Base-by-base conservation (phyloP, 192 early-diverging fungal genomes). In the Pilobolus umbonatus region DNA sequence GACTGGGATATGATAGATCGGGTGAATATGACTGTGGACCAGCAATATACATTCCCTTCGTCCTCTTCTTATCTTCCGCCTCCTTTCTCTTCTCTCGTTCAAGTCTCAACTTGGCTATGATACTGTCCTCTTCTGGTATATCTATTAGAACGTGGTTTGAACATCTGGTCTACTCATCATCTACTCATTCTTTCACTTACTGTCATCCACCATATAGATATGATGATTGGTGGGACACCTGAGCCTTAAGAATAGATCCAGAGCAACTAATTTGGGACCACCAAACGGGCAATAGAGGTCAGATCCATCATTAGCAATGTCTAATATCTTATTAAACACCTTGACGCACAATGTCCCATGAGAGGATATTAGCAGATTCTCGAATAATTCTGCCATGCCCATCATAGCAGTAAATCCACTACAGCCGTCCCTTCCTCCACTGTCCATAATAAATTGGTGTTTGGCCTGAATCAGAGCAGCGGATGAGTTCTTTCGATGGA, bases 191-290 rank as follows among this genome's bases (percentile, higher is more conserved):
- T 15, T 42, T 25, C 19, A 26, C 60, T 45, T 62, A 65, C 64
- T 56, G 42, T 65, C 34, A 15, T 65, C 45, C 9, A 59, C 52
- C 40, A 76, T 64, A 47, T 72, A 82, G 14, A 82, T 68, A 12
- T 77, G 59, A 52, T 83, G 78, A 31, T 83, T 78, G 45, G 73
- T 56, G 61, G 74, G 64, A 55, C 75, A 75, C 21, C 78, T 71
- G 17, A 83, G 71, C 22, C 76, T 65, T 7, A 79, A 68, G 32
- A 80, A 56, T 38, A 78, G 67, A 45, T 78, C 76, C 17, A 83
- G 57, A 22, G 75, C 66, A 28, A 75, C 57, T 50, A 83, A 57
- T 49, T 76, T 69, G 48, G 64, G 70, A 30, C 63, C 73, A 58
- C 59, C 69, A 21, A 71, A 78, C 34, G 62, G 56, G 21, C 56